Conservation (phyloP, 495 filamentous ascomycete species). For the Gamarada debralockiae region DNA sequence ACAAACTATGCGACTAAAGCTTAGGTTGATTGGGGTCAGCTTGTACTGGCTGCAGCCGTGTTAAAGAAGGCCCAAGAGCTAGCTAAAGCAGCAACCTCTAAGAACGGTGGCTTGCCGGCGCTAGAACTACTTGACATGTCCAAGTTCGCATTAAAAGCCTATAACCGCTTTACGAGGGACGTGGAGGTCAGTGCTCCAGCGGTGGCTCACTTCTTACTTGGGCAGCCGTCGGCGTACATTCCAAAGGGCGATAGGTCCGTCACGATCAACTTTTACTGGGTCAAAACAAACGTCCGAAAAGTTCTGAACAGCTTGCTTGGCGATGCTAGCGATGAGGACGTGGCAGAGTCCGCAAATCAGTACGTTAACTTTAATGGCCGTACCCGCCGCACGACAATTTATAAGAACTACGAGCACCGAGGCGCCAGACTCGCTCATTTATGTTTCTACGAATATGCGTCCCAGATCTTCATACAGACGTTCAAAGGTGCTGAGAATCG, state of each 20-base stretch:
- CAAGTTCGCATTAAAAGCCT: slow-evolving; percentile 14
- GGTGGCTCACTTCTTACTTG: slow-evolving; percentile 13
- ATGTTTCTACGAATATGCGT: slow-evolving; percentile 17
- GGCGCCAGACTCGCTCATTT: slow-evolving; percentile 9
- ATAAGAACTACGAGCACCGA: slow-evolving; percentile 13
- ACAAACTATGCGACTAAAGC: slow-evolving; percentile 14
- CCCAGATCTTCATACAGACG: slow-evolving; percentile 10
- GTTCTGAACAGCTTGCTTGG: slow-evolving; percentile 8
- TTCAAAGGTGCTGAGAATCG: slow-evolving; percentile 2
- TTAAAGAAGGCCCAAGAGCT: slow-evolving; percentile 10
- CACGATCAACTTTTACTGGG: slow-evolving; percentile 15
- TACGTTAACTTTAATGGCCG: slow-evolving; percentile 13
- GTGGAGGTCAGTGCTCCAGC: slow-evolving; percentile 10
- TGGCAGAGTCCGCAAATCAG: slow-evolving; percentile 6
- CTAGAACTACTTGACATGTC: slow-evolving; percentile 10
- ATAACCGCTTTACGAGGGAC: slow-evolving; percentile 17
- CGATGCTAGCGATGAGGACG: slow-evolving; percentile 5
- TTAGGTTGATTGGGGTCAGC: slow-evolving; percentile 8
- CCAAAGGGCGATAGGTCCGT: slow-evolving; percentile 12
- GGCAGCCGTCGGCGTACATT: slow-evolving; percentile 11
- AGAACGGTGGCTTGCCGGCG: slow-evolving; percentile 1
- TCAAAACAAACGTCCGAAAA: slow-evolving; percentile 7
- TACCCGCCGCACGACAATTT: slow-evolving; percentile 9
- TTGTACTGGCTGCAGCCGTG: slow-evolving; percentile 10
- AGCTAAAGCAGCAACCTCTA: slow-evolving; percentile 4